phyloP scores from a whole-genome alignment of 805 yeast genomes.

The Candida adriatica region DNA sequence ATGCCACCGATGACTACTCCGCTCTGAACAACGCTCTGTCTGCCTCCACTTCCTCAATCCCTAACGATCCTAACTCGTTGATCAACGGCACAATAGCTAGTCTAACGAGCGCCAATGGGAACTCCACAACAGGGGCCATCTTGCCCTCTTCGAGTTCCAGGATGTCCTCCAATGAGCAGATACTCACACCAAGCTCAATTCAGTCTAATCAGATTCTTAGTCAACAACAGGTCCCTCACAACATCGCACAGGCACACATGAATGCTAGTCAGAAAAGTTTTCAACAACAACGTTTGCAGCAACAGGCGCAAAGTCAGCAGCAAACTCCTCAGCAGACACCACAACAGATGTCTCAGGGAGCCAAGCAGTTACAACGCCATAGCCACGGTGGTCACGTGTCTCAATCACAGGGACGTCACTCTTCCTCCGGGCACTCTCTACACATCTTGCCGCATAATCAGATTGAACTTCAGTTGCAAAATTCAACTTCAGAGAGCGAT shows the following conservation, averaged over 20 bases:
- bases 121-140: constrained; percentile 6
- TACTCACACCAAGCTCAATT: constrained; percentile 14
- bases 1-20: constrained; percentile 16
- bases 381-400: background rate
- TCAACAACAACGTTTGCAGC: constrained; percentile 8
- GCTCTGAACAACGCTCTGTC: constrained; percentile 8
- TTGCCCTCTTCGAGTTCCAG: constrained; percentile 14
- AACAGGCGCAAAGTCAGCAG: constrained; percentile 8
- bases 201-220: constrained; percentile 7
- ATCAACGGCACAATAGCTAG: constrained; percentile 20
- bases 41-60: constrained; percentile 7
- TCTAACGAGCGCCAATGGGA: constrained; percentile 7
- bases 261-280: constrained; percentile 1
- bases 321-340: constrained; percentile 2
- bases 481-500: background rate
- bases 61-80: constrained; percentile 14
- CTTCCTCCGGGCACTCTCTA: constrained; percentile 3
- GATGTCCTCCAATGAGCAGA: constrained; percentile 13
- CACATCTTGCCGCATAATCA: constrained; percentile 2
- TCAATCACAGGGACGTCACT: constrained; percentile 3
- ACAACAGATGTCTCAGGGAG: constrained; percentile 1
- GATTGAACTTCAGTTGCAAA: background rate
- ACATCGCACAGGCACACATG: constrained; percentile 6
- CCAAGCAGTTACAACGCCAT: constrained; percentile 7
- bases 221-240: constrained; percentile 4